Evolutionary conservation across 2,329 filamentous ascomycete genomes (phyloP), one percentile per base, ranked within the genome.

Genomic region (Xylariales sp.): DNA sequence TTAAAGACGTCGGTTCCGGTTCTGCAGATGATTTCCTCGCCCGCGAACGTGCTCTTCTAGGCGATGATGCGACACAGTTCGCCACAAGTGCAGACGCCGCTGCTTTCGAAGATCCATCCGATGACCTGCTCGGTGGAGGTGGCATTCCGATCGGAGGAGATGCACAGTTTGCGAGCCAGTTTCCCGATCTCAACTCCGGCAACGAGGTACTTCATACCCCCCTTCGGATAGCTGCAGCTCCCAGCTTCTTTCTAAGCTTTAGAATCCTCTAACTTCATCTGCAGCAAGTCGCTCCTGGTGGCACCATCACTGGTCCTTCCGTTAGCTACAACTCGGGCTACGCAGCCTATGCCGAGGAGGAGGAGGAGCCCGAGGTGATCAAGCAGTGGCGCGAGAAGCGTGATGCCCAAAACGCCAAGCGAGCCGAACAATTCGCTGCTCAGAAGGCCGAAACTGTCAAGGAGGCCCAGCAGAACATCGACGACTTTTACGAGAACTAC

Each of bases 401-500:
- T 48, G 87, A 95, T 55, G 81, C 84, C 27, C 81, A 83, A 57
- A 84, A 94, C 49, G 74, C 83, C 52, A 89, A 90, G 64, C 87
- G 91, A 54, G 83, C 88, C 48, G 83, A 95, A 62, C 80, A 91
- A 49, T 91, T 91, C 38, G 79, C 81, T 29, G 74, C 80, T 48
- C 88, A 90, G 67, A 93, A 93, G 61, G 78, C 80, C 46, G 83
- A 91, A 61, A 96, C 89, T 2, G 70, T 96, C 58, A 81, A 88
- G 61, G 88, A 93, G 52, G 93, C 93, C 10, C 88, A 89, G 58
- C 78, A 90, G 60, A 93, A 94, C 62, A 95, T 98, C 48, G 93
- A 98, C 61, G 93, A 96, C 62, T 98, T 97, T 69, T 98, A 98
- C 73, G 90, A 96, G 59, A 96, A 95, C 67, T 98, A 98, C 74